Conservation (phyloP, 345 rosid species). For the Iberis pinnata region DNA sequence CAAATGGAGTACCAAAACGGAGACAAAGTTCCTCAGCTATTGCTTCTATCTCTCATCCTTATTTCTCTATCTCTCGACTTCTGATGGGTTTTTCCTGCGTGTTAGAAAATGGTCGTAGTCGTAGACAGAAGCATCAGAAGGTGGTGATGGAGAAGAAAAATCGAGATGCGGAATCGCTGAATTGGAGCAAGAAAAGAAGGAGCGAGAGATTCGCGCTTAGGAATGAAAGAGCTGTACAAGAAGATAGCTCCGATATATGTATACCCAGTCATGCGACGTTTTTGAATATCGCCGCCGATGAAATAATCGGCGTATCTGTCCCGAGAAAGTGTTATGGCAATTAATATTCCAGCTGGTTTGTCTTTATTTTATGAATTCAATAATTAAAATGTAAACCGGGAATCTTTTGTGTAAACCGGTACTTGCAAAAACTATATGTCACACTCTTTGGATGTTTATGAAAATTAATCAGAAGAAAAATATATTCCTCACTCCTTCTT, state of each 20-base stretch:
- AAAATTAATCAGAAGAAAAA: no score
- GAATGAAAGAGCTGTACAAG: conserved; percentile 30
- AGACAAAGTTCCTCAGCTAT: conserved; percentile 34
- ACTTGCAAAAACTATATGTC: no score
- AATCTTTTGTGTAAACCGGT: no score
- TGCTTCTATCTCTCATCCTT: background rate
- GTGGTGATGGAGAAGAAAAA: conserved; percentile 25
- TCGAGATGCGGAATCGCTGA: conserved; percentile 29
- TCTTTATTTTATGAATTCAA: no score
- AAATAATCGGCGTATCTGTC: conserved; percentile 45
- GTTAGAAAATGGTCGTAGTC: conserved; percentile 32
- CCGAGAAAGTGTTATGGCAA: conserved; percentile 38
- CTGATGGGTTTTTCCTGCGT: conserved; percentile 6
- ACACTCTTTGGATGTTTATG: no score
- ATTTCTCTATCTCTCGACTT: background rate
- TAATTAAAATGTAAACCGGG: no score
- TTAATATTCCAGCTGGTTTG: no score
- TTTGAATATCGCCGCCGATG: conserved; percentile 34
- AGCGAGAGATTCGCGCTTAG: conserved; percentile 29
- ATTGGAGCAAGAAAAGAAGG: conserved; percentile 40
- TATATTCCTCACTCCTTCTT: no score
- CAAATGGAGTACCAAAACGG: conserved; percentile 40
- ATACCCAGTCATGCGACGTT: conserved; percentile 19
- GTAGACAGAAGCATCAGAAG: conserved; percentile 30
- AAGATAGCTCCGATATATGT: conserved; percentile 40